Evolutionary conservation across 331 rosid species (phyloP).

Genomic region (Phaseolus coccineus): DNA sequence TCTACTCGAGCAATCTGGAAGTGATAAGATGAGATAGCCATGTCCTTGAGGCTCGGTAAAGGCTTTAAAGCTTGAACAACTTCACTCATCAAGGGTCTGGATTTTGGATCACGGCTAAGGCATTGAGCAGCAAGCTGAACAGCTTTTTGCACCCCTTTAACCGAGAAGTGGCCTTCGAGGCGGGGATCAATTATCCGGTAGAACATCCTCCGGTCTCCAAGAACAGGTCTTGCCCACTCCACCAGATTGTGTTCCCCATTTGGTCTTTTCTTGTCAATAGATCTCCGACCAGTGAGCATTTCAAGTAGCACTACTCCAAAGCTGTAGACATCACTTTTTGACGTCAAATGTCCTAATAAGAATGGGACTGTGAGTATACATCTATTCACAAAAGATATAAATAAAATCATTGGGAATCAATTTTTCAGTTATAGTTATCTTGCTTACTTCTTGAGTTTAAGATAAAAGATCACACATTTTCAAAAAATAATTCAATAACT

Average conservation of each 20-base stretch:
- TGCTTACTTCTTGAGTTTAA: not conserved
- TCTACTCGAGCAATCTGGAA: slow-evolving; percentile 74
- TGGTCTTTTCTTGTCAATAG: slow-evolving; percentile 91
- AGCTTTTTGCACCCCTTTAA: slow-evolving; percentile 87
- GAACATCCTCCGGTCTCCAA: slow-evolving; percentile 78
- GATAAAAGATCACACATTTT: slow-evolving; percentile 9
- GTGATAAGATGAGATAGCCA: slow-evolving; percentile 82
- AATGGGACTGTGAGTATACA: not conserved
- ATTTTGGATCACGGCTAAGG: slow-evolving; percentile 91
- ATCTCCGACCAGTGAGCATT: slow-evolving; percentile 88
- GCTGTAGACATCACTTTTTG: slow-evolving; percentile 95
- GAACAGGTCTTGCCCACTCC: slow-evolving; percentile 87
- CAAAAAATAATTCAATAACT: not conserved
- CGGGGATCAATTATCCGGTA: slow-evolving; percentile 87
- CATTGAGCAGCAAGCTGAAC: slow-evolving; percentile 79
- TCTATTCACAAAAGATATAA: not conserved
- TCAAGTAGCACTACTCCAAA: slow-evolving; percentile 96
- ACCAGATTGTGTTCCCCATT: slow-evolving; percentile 92
- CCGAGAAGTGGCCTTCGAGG: slow-evolving; percentile 92
- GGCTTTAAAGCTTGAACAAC: slow-evolving; percentile 76
- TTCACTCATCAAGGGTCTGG: slow-evolving; percentile 88
- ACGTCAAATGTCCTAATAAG: slow-evolving; percentile 84
- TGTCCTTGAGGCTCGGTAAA: slow-evolving; percentile 83
- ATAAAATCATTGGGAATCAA: not conserved
- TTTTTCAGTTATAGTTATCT: slow-evolving; percentile 1